These are phyloP conservation scores for Candida sithepensis DNA, from an alignment of 805 yeast genomes.

Conservation along the genomic window DNA sequence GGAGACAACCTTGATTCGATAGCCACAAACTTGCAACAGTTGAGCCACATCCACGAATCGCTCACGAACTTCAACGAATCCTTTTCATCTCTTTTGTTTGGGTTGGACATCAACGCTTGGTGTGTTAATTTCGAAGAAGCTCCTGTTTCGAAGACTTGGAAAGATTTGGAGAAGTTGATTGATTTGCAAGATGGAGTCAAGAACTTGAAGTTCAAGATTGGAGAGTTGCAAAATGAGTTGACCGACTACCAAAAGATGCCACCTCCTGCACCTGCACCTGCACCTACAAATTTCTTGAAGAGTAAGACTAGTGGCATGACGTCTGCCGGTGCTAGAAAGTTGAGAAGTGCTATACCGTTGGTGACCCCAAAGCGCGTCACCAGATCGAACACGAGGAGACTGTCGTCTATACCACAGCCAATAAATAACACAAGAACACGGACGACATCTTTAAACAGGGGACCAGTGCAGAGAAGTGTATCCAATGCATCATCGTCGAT, in stretches of 20 bases:
- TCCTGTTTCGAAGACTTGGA: constrained; percentile 22
- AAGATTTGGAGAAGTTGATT: constrained; percentile 15
- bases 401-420: not conserved
- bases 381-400: not conserved
- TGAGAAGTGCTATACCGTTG: too few species aligned
- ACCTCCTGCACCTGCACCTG: constrained; percentile 18
- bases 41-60: constrained; percentile 59
- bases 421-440: too few species aligned
- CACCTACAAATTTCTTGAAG: not conserved
- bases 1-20: constrained; percentile 28
- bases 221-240: constrained; percentile 8
- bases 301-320: too few species aligned
- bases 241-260: constrained; percentile 20
- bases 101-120: constrained; percentile 82
- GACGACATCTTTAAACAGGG: too few species aligned
- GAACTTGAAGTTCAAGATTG: constrained; percentile 12
- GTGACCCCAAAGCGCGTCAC: not conserved
- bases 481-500: not conserved
- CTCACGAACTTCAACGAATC: constrained; percentile 71
- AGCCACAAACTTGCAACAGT: constrained; percentile 52
- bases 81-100: constrained; percentile 67
- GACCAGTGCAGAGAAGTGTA: too few species aligned
- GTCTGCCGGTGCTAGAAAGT: too few species aligned
- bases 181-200: constrained; percentile 17
- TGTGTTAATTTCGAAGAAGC: constrained; percentile 64